These are phyloP conservation scores for Schrenkiella parvula DNA, from an alignment of 345 rosid genomes.

Conservation along the genomic window DNA sequence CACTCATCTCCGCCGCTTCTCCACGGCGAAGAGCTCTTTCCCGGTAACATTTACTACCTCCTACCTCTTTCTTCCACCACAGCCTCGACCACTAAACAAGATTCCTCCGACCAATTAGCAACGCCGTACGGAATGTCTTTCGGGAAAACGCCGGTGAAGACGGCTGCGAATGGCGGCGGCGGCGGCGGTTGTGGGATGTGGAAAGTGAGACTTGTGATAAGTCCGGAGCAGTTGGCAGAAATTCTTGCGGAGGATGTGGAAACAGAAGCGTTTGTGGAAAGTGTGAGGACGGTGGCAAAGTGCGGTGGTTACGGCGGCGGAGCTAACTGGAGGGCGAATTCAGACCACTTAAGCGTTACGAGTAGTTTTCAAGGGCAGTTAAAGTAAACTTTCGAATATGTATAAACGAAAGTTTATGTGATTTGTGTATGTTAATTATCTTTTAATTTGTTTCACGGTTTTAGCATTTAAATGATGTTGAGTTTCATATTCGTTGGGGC, in stretches of 20 bases:
- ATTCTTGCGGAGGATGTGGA: slow-evolving; percentile 65
- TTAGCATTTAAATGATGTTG: background rate
- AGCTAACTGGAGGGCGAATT: slow-evolving; percentile 36
- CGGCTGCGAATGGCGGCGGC: slow-evolving; percentile 47
- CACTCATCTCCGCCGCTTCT: slow-evolving; percentile 50
- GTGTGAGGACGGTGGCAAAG: slow-evolving; percentile 81
- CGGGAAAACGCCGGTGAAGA: slow-evolving; percentile 32
- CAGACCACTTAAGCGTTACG: slow-evolving; percentile 51
- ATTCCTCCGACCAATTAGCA: slow-evolving; percentile 4
- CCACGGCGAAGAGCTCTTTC: slow-evolving; percentile 56
- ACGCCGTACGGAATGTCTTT: slow-evolving; percentile 62
- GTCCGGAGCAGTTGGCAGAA: slow-evolving; percentile 66
- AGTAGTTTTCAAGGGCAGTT: slow-evolving; percentile 47
- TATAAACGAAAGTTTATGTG: background rate
- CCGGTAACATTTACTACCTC: slow-evolving; percentile 69
- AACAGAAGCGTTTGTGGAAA: slow-evolving; percentile 80
- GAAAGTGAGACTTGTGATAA: slow-evolving; percentile 83
- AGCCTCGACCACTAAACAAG: slow-evolving; percentile 11
- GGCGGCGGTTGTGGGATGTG: slow-evolving; percentile 52
- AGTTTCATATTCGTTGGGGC: background rate
- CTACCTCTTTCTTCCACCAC: slow-evolving; percentile 40
- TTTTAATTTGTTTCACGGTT: background rate
- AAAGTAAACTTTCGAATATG: background rate
- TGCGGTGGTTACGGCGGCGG: slow-evolving; percentile 37
- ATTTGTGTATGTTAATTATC: background rate